Base-by-base conservation (phyloP, 2,329 filamentous ascomycete species). In the Elsinoe batatas region DNA sequence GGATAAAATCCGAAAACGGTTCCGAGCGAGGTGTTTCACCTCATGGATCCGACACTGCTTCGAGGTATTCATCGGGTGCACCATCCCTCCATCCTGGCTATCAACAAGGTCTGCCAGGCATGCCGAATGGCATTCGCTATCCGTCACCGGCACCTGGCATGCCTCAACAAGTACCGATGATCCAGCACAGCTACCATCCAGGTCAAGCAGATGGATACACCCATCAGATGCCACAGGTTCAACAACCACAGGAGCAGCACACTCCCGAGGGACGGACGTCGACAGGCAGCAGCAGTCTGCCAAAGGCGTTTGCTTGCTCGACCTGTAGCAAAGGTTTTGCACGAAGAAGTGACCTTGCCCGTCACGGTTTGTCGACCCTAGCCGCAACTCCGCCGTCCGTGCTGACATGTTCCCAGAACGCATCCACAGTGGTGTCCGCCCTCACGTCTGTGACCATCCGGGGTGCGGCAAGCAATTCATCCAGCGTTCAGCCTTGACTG, bases 391-490 rank as follows among this genome's bases (percentile, higher is more conserved):
- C 53, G 57, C 44, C 6, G 30, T 32, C 50, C 10, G 33, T 20
- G 13, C 36, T 42, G 18, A 54, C 13, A 55, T 35, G 7, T 43
- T 20, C 38, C 26, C 61, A 96, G 91, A 97, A 74, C 88, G 93
- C 44, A 98, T 98, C 62, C 93, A 98, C 72, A 95, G 84, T 59
- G 91, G 91, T 44, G 79, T 91, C 57, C 80, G 91, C 58, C 93
- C 93, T 49, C 93, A 98, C 68, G 85, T 91, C 50, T 98, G 93
- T 72, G 91, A 96, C 64, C 88, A 83, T 68, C 85, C 85, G 38
- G 83, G 82, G 54, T 98, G 93, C 69, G 88, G 88, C 61, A 98
- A 97, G 72, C 88, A 91, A 67, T 98, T 98, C 69, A 98, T 98
- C 63, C 93, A 98, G 71, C 82, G 93, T 56, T 96, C 91, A 26